These are phyloP conservation scores for Corrigiola litoralis DNA, from an alignment of 179 eudicot genomes.

Conservation along the genomic window DNA sequence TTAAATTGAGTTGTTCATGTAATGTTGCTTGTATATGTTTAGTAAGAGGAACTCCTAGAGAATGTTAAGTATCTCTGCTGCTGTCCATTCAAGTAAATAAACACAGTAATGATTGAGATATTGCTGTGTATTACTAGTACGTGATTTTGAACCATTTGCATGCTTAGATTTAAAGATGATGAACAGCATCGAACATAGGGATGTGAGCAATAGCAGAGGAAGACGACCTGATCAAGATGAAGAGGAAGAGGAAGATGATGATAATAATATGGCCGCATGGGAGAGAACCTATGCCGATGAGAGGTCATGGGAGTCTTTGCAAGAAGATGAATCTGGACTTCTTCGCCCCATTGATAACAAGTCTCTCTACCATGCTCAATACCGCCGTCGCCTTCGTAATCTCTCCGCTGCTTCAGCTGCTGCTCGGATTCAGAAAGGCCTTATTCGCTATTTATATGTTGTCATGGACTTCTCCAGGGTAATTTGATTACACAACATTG, in stretches of 20 bases:
- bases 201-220: slow-evolving; percentile 46
- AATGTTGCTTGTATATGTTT: no score
- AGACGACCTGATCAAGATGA: slow-evolving; percentile 43
- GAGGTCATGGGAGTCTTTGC: slow-evolving; percentile 84
- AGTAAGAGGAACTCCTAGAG: no score
- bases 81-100: no score
- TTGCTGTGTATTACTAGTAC: neutral
- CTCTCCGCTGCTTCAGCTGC: slow-evolving; percentile 45
- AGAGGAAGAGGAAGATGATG: slow-evolving; percentile 61
- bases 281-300: slow-evolving; percentile 85
- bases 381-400: slow-evolving; percentile 65
- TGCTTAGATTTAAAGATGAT: slow-evolving; percentile 19
- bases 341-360: slow-evolving; percentile 75
- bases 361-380: slow-evolving; percentile 69
- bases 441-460: slow-evolving; percentile 72
- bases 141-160: neutral
- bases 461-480: slow-evolving; percentile 86
- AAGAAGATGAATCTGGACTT: slow-evolving; percentile 89
- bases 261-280: slow-evolving; percentile 65
- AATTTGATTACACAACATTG: slow-evolving; percentile 12
- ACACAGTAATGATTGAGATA: neutral
- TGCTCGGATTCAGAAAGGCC: slow-evolving; percentile 83
- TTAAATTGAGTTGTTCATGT: no score
- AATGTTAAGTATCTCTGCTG: no score
- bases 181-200: slow-evolving; percentile 37